Evolutionary conservation across 495 filamentous ascomycete species (phyloP).

Genomic region (Neurospora discreta): DNA sequence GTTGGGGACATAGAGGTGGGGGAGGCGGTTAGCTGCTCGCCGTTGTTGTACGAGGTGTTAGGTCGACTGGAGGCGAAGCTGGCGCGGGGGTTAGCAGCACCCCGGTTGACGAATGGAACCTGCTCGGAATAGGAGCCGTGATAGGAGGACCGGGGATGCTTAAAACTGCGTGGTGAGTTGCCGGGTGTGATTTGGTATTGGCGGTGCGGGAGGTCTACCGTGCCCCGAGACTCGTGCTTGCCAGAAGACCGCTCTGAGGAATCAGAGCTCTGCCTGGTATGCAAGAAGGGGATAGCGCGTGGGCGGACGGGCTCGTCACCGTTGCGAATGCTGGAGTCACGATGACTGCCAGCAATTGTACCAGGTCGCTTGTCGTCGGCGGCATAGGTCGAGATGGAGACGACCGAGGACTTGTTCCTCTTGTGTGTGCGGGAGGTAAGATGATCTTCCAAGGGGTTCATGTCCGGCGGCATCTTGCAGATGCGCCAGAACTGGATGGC

Average conservation of each 20-base stretch:
- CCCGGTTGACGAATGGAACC: constrained; percentile 25
- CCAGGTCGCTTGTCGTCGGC: constrained; percentile 39
- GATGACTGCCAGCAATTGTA: constrained; percentile 36
- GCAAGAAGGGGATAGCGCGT: constrained; percentile 62
- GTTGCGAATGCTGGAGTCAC: constrained; percentile 31
- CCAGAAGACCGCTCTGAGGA: constrained; percentile 39
- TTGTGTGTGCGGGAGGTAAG: constrained; percentile 67
- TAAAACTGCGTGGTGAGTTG: constrained; percentile 37
- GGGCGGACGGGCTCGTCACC: constrained; percentile 47
- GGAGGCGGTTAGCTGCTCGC: background rate
- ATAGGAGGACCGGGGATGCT: constrained; percentile 12
- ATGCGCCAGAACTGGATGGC: constrained; percentile 71
- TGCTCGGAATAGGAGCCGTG: constrained; percentile 27
- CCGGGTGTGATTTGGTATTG: constrained; percentile 36
- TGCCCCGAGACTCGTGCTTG: constrained; percentile 35
- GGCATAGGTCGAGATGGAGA: constrained; percentile 40
- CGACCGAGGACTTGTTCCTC: constrained; percentile 61
- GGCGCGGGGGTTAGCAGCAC: constrained; percentile 17
- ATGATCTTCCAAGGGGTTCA: constrained; percentile 84
- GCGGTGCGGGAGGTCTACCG: constrained; percentile 34
- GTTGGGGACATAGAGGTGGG: constrained; percentile 8
- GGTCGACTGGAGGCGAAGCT: constrained; percentile 9
- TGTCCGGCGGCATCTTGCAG: constrained; percentile 67
- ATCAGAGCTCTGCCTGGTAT: constrained; percentile 44
- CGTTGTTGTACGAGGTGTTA: background rate